phyloP scores from a whole-genome alignment of 2,329 filamentous ascomycete genomes.

The Beauveria asiatica region DNA sequence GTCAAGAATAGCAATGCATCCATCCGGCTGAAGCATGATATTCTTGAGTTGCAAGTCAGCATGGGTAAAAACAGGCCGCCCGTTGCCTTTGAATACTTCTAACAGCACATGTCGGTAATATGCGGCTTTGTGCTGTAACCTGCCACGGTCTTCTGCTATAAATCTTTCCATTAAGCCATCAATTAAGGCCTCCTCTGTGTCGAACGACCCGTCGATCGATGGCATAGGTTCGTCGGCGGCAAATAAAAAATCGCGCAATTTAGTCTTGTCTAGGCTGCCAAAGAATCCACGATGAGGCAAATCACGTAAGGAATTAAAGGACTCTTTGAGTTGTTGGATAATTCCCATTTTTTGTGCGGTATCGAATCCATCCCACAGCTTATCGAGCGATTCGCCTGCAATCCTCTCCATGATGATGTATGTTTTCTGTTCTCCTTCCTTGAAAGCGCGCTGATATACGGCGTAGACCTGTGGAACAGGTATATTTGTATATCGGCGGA shows the following conservation, averaged over 20 bases:
- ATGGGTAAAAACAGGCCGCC: constrained; percentile 3
- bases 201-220: neutral
- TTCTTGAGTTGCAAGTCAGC: constrained; percentile 6
- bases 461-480: constrained; percentile 12
- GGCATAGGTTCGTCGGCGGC: constrained; percentile 6
- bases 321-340: constrained; percentile 4
- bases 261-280: constrained; percentile 11
- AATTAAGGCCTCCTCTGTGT: constrained; percentile 7
- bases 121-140: constrained; percentile 3
- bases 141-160: neutral
- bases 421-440: neutral
- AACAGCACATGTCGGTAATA: constrained; percentile 5
- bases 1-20: constrained; percentile 1
- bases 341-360: neutral
- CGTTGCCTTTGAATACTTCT: neutral
- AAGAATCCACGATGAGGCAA: constrained; percentile 10
- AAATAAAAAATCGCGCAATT: constrained; percentile 12
- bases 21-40: neutral
- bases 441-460: constrained; percentile 5
- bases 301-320: constrained; percentile 6
- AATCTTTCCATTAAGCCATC: constrained; percentile 1
- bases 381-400: constrained; percentile 9
- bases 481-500: constrained; percentile 1
- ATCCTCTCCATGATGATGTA: constrained; percentile 14
- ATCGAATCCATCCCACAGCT: constrained; percentile 8